phyloP scores from a whole-genome alignment of 2,329 filamentous ascomycete species.

The Colletotrichum higginsianum region DNA sequence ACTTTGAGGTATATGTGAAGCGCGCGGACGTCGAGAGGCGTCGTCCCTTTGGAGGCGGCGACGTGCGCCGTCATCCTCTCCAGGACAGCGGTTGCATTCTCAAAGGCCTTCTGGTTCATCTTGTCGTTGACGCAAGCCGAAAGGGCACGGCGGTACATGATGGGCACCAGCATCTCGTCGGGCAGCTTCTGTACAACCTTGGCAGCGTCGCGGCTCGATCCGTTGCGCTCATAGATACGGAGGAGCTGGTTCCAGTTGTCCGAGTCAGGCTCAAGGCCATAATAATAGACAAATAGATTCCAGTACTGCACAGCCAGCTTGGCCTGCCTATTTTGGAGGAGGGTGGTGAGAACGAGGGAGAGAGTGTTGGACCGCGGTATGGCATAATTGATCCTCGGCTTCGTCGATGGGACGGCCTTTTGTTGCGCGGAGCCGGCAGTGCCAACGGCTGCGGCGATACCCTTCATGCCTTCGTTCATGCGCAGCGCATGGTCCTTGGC shows the following conservation, averaged over 20 bases:
- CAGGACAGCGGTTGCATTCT: slow-evolving; percentile 76
- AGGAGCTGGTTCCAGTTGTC: slow-evolving; percentile 80
- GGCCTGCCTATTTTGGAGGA: slow-evolving; percentile 72
- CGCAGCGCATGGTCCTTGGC: slow-evolving; percentile 6
- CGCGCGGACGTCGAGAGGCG: slow-evolving; percentile 62
- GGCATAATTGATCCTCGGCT: slow-evolving; percentile 52
- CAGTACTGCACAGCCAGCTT: slow-evolving; percentile 83
- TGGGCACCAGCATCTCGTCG: slow-evolving; percentile 57
- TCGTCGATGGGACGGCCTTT: slow-evolving; percentile 37
- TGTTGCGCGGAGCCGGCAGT: slow-evolving; percentile 37
- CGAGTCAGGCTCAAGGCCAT: slow-evolving; percentile 78
- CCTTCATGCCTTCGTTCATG: slow-evolving; percentile 44
- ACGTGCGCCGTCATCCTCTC: slow-evolving; percentile 68
- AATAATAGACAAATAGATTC: slow-evolving; percentile 75
- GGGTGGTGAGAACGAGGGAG: slow-evolving; percentile 77
- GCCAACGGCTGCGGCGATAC: slow-evolving; percentile 40
- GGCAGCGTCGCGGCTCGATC: slow-evolving; percentile 74
- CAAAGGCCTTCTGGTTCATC: slow-evolving; percentile 79
- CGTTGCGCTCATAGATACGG: slow-evolving; percentile 74
- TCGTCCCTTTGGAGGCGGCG: slow-evolving; percentile 10
- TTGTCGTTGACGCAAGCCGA: slow-evolving; percentile 82
- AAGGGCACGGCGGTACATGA: slow-evolving; percentile 81
- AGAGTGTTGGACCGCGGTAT: slow-evolving; percentile 72
- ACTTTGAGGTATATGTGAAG: slow-evolving; percentile 71
- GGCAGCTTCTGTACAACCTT: slow-evolving; percentile 72